phyloP scores from a whole-genome alignment of 805 yeast genomes.

The Candida morakotiae region DNA sequence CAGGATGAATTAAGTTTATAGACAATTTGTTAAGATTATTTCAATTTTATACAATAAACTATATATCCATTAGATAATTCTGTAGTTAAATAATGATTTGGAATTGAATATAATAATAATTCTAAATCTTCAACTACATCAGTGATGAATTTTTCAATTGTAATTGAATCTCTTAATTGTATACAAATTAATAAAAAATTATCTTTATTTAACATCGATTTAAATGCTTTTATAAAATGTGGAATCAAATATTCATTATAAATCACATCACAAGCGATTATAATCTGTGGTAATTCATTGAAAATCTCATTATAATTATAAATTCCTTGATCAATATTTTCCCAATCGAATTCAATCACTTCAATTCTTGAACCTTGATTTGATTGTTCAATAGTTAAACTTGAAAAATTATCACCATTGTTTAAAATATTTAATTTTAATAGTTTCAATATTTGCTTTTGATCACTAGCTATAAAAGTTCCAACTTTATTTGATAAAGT shows the following conservation, averaged over 20 bases:
- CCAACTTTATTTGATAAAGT: conserved; percentile 28
- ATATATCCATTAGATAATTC: conserved; percentile 41
- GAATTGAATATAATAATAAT: conserved; percentile 33
- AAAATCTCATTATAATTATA: conserved; percentile 14
- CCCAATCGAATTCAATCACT: conserved; percentile 62
- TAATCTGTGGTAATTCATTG: conserved; percentile 34
- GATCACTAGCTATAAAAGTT: conserved; percentile 56
- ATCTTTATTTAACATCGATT: conserved; percentile 28
- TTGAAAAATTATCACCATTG: conserved; percentile 23
- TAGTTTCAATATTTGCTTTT: conserved; percentile 48
- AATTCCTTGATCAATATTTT: conserved; percentile 34
- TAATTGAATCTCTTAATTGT: conserved; percentile 52
- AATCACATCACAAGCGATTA: conserved; percentile 63
- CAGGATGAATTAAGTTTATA: too few species aligned
- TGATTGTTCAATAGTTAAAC: conserved; percentile 3
- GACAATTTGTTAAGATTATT: too few species aligned
- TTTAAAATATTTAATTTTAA: conserved; percentile 41
- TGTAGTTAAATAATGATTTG: conserved; percentile 23
- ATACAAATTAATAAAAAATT: conserved; percentile 41
- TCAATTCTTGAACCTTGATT: conserved; percentile 24
- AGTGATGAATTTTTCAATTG: conserved; percentile 44
- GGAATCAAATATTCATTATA: conserved; percentile 59
- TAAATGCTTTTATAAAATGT: conserved; percentile 43
- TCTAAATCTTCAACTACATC: conserved; percentile 19
- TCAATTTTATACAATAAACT: conserved; percentile 33